Base-by-base conservation (phyloP, 1,284 basidiomycete genomes). In the Wallemia hederae region DNA sequence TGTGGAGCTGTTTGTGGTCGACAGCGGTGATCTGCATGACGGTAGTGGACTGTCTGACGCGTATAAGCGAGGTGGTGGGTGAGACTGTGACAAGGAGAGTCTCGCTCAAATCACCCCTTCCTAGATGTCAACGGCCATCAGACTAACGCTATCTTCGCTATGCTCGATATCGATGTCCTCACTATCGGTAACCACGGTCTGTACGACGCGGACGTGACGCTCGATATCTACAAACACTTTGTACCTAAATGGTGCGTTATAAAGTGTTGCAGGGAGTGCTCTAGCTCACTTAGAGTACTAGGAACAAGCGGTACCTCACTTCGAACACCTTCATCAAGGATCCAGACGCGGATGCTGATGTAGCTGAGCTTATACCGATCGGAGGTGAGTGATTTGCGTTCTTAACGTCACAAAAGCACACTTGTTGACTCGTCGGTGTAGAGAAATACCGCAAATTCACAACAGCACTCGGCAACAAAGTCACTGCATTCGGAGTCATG, bases 141-240 rank as follows among this genome's bases (percentile, higher is more conserved):
- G 79, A 73, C 78, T 15, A 81, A 82, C 69, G 72, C 82, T 66
- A 82, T 86, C 70, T 76, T 91, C 64, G 73, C 78, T 27, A 72
- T 79, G 65, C 74, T 91, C 27, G 80, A 82, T 0, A 91, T 88
- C 67, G 89, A 92, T 67, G 66, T 88, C 7, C 77, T 90, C 66
- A 73, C 84, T 0, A 85, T 90, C 62, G 88, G 89, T 67, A 91
- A 91, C 66, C 87, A 91, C 66, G 88, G 91, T 71, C 71, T 91
- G 29, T 91, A 90, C 71, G 75, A 78, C 63, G 88, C 87, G 67
- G 75, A 73, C 2, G 78, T 84, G 66, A 78, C 85, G 0, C 75
- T 79, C 57, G 83, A 87, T 69, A 82, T 86, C 77, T 82, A 84
- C 70, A 74, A 78, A 61, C 82, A 85, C 69, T 85, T 85, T 67